phyloP scores from a whole-genome alignment of 2,329 filamentous ascomycete species.

The Kalmusia sp. region DNA sequence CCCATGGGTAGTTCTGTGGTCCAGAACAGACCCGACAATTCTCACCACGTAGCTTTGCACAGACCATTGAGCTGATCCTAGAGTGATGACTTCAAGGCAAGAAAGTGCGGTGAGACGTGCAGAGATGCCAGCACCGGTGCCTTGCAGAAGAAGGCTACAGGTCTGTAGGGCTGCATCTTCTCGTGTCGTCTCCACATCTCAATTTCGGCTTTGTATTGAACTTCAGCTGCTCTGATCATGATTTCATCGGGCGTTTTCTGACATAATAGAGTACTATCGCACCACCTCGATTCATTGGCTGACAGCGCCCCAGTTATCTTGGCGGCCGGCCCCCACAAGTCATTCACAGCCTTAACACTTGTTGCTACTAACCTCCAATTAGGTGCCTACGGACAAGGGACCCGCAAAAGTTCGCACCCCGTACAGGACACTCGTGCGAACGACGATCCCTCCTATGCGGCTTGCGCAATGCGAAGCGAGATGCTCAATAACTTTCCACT shows the following conservation, averaged over 20 bases:
- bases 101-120: constrained; percentile 7
- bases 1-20: constrained; percentile 23
- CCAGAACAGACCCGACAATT: background rate
- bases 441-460: background rate
- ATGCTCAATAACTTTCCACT: background rate
- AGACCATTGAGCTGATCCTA: background rate
- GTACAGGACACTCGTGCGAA: background rate
- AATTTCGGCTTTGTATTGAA: background rate
- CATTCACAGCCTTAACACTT: background rate
- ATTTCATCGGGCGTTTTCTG: constrained; percentile 18
- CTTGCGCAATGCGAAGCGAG: background rate
- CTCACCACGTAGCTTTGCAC: constrained; percentile 2
- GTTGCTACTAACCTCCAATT: background rate
- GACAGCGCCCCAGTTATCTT: background rate
- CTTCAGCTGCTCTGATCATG: background rate
- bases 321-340: constrained; percentile 4
- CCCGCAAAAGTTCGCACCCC: background rate
- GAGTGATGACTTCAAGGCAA: background rate
- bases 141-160: background rate
- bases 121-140: background rate
- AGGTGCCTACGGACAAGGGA: background rate
- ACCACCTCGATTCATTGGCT: constrained; percentile 15
- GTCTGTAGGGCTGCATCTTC: background rate
- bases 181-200: background rate
- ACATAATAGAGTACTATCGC: constrained; percentile 25